phyloP scores from a whole-genome alignment of 331 rosid genomes.

The Erythrophleum ivorense region DNA sequence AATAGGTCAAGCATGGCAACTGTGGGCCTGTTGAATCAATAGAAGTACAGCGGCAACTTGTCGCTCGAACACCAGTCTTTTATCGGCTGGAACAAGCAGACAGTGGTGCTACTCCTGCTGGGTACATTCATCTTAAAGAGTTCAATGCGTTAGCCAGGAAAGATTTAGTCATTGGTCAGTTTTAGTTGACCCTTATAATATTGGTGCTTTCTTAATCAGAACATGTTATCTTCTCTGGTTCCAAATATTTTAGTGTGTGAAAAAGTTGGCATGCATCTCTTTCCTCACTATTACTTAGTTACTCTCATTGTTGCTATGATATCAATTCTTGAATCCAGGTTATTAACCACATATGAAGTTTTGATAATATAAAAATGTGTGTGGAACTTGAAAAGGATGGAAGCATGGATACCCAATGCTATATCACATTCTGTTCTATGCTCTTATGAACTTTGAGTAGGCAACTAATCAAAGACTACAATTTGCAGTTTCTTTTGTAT shows the following conservation, averaged over 20 bases:
- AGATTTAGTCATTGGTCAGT: slow-evolving; percentile 80
- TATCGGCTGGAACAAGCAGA: slow-evolving; percentile 82
- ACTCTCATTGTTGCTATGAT: neutral
- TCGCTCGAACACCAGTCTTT: slow-evolving; percentile 90
- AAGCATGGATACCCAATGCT: slow-evolving; percentile 1
- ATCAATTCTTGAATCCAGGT: slow-evolving; percentile 12
- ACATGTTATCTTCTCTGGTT: neutral
- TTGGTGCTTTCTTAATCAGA: slow-evolving; percentile 28
- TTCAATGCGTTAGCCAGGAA: slow-evolving; percentile 96
- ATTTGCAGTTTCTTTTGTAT: slow-evolving; percentile 17
- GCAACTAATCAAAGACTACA: slow-evolving; percentile 1
- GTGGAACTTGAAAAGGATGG: slow-evolving; percentile 2
- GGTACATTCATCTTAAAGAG: slow-evolving; percentile 91
- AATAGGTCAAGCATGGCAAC: slow-evolving; percentile 88
- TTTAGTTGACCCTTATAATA: slow-evolving; percentile 10
- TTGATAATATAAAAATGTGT: neutral
- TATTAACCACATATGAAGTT: neutral
- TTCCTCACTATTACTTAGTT: slow-evolving; percentile 24
- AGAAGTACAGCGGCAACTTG: slow-evolving; percentile 79
- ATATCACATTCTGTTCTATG: neutral
- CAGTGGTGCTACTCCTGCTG: slow-evolving; percentile 65
- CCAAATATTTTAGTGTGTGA: neutral
- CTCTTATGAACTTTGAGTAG: neutral
- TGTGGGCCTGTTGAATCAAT: slow-evolving; percentile 86
- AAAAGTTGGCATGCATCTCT: slow-evolving; percentile 27